Base-by-base conservation (phyloP, 139 green algal genomes). In the Chlamydomonas schloesseri region DNA sequence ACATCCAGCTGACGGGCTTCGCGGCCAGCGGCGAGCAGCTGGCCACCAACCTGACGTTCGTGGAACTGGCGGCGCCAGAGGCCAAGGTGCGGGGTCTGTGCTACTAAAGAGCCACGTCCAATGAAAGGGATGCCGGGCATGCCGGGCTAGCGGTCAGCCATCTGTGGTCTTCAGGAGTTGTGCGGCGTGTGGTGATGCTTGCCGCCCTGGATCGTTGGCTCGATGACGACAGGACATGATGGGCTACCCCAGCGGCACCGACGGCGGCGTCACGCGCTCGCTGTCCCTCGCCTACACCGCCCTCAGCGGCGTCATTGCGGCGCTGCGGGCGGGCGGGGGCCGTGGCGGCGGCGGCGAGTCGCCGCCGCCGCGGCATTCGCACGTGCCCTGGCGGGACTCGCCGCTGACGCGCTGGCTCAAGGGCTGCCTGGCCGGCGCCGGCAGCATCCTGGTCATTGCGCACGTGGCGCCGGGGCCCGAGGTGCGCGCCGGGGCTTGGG, bases 371-470 rank as follows among this genome's bases (percentile, higher is more conserved):
- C 31, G 73, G 46, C 71, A 58, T 53, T 50, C 69, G 77, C 86
- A 90, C 21, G 82, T 92, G 72, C 89, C 89, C 15, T 92, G 89
- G 89, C 78, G 89, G 29, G 89, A 92, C 78, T 88, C 75, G 13
- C 69, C 89, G 9, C 72, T 92, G 14, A 92, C 89, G 2, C 82
- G 89, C 29, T 91, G 86, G 89, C 86, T 92, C 23, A 86, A 88
- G 73, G 82, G 78, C 73, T 71, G 71, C 17, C 62, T 92, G 65
- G 62, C 50, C 47, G n/a, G 24, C 23, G 53, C 86, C 0, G 29
- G 26, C 0, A 55, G 81, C 31, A 71, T 89, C 4, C 72, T 87
- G 0, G 71, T 89, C 29, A 72, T 91, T 3, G 88, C 71, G 21
- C 89, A 83, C n/a, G 83, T 89, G 24, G 88, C 84, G 47, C 71